Base-by-base conservation (phyloP, 2,329 filamentous ascomycete genomes). In the Xylogone sp. region DNA sequence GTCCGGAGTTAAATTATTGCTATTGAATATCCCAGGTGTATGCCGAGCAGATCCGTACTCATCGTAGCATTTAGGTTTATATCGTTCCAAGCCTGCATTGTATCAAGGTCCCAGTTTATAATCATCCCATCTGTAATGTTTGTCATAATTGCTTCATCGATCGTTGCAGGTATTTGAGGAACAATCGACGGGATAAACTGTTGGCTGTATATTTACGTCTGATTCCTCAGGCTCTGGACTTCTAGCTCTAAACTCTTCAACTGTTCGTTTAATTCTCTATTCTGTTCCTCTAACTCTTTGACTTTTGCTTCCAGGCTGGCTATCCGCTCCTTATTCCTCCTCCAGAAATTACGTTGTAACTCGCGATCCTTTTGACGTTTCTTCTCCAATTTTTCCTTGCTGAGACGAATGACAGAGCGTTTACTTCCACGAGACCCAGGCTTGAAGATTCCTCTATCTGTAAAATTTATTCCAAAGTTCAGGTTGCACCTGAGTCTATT, bases 341-440 rank as follows among this genome's bases (percentile, higher is more conserved):
- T 88, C 48, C 91, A 79, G 57, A 96, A 96, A 46, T 90, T 90
- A 45, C 91, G 83, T 71, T 96, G 91, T 43, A 91, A 90, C 70
- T 96, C 90, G 56, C 91, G 83, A 69, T 96, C 91, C 73, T 96
- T 96, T 65, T 89, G 89, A 58, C 91, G 81, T 76, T 96, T 96
- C 67, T 91, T 87, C 42, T 87, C 89, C 53, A 96, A 80, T 71
- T 96, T 91, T 55, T 91, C 88, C 19, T 90, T 88, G 22, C 89
- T 95, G 66, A 96, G 78, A 65, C 90, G 93, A 58, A 90, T 90
- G 52, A 96, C 90, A 54, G 89, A 91, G 61, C 90, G 82, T 51
- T 87, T 81, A 48, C 79, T 80, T 79, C 60, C 61, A 22, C 62
- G 54, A 21, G 62, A 56, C 29, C 59, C 62, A n/a, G n/a, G n/a